Evolutionary conservation across 2,329 filamentous ascomycete genomes (phyloP).

Genomic region (Pseudogymnoascus verrucosus): DNA sequence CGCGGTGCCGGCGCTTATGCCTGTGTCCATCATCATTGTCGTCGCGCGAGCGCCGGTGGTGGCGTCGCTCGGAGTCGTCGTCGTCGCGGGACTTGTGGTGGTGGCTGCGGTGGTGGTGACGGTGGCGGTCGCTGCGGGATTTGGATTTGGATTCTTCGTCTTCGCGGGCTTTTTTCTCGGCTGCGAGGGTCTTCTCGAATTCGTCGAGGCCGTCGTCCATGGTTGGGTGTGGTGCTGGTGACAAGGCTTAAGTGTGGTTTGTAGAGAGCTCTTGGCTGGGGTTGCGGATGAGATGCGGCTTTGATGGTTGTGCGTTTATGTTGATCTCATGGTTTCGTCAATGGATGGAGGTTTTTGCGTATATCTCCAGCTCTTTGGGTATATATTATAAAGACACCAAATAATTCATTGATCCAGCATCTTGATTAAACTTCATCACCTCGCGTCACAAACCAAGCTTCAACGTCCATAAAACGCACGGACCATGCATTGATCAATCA

Average conservation of each 20-base stretch:
- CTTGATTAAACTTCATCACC: not conserved
- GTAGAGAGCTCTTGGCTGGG: no score
- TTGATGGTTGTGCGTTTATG: not conserved
- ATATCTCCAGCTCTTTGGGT: not conserved
- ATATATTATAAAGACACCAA: not conserved
- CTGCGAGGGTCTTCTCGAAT: conserved; percentile 69
- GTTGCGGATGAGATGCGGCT: not conserved
- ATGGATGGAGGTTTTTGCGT: not conserved
- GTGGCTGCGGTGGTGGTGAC: conserved; percentile 24
- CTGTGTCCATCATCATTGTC: conserved; percentile 38
- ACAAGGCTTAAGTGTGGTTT: not conserved
- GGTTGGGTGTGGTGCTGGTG: not conserved
- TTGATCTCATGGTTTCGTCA: not conserved
- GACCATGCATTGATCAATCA: not conserved
- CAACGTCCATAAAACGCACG: not conserved
- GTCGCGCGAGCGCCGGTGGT: conserved; percentile 25
- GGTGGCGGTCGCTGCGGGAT: conserved; percentile 32
- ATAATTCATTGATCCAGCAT: not conserved
- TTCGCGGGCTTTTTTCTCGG: conserved; percentile 50
- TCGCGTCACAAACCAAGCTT: conserved; percentile 4
- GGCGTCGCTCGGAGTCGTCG: conserved; percentile 37
- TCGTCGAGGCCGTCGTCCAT: conserved; percentile 48
- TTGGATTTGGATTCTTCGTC: conserved; percentile 39
- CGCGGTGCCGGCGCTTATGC: conserved; percentile 30
- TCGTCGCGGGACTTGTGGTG: conserved; percentile 46